Conservation (phyloP, 1,139 yeast genomes). For the Wickerhamiella pararugosa region DNA sequence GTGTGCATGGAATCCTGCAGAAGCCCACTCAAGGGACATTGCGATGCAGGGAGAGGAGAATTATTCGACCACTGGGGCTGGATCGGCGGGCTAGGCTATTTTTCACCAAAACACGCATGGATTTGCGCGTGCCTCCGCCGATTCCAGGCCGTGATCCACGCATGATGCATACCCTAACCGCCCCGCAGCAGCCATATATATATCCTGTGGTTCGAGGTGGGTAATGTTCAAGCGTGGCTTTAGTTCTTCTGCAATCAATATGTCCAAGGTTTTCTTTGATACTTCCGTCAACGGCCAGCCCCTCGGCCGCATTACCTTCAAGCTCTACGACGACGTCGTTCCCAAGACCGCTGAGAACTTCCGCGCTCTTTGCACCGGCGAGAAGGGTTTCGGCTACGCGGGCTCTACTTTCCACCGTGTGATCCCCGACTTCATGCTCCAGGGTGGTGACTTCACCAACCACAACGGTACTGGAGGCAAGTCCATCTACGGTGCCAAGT, state of each 20-base stretch:
- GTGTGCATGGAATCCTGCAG: no score
- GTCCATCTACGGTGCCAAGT: conserved; percentile 92
- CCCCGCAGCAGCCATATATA: no score
- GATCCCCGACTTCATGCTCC: conserved; percentile 95
- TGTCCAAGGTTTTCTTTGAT: conserved; percentile 54
- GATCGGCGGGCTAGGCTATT: no score
- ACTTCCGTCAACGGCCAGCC: conserved; percentile 45
- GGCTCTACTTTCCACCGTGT: conserved; percentile 95
- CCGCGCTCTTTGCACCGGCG: conserved; percentile 94
- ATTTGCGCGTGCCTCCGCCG: no score
- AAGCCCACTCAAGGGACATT: no score
- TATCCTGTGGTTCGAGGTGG: background rate
- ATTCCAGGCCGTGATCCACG: no score
- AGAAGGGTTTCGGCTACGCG: conserved; percentile 92
- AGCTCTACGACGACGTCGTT: conserved; percentile 83
- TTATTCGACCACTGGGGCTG: no score
- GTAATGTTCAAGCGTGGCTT: conserved; percentile 6
- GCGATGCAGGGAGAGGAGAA: no score
- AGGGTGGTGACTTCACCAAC: conserved; percentile 91
- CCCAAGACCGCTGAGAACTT: conserved; percentile 98
- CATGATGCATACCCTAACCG: no score
- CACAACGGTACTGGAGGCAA: conserved; percentile 88
- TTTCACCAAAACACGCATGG: no score
- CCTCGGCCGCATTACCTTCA: conserved; percentile 64
- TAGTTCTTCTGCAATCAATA: conserved; percentile 10